Evolutionary conservation across 768 basidiomycete species (phyloP), one percentile per base, ranked within the genome.

Genomic region (Leucosporidium creatinivorum): DNA sequence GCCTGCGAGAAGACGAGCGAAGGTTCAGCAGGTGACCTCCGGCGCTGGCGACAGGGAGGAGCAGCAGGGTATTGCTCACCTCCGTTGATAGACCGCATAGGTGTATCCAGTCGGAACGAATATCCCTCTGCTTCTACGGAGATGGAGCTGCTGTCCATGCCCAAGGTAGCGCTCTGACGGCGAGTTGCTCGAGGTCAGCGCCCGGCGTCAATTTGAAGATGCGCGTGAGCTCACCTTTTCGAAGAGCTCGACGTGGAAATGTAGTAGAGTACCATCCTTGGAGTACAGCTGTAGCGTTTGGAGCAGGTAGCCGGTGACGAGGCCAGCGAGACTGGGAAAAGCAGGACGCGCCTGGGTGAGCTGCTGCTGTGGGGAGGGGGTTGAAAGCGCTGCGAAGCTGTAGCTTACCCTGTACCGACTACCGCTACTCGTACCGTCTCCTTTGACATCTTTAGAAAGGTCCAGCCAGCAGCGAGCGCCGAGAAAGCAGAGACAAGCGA

Each of bases 21-120:
- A 19, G 58, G 26, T 44, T 66, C 51, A 58, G 39, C 39, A 33
- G 44, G 57, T n/a, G n/a, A 19, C 28, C 30, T 25, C 28, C 19
- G 5, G 28, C 15, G 47, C 9, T 6, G 25, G 26, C 19, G 18
- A 49, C 56, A 17, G 23, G 33, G 21, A 33, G 44, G n/a, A 13
- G 31, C 47, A 12, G 17, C 25, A n/a, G 48, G 54, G 18, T 5
- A 18, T 23, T 15, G 49, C 83, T 60, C 63, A 86, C 87, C 87
- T 79, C 85, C 86, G 81, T 90, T 88, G 75, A 90, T 89, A 1
- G 85, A 85, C 50, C 89, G 79, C 89, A 90, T 90, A 0, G 89
- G 89, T 0, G 89, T 88, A 74, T 90, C 88, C 4, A 89, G 81
- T n/a, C 75, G 65, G 25, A 49, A 50, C 0, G 48, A 36, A 26